Evolutionary conservation across 2,329 filamentous ascomycete genomes (phyloP), one percentile per base, ranked within the genome.

Genomic region (Aureobasidium sp.): DNA sequence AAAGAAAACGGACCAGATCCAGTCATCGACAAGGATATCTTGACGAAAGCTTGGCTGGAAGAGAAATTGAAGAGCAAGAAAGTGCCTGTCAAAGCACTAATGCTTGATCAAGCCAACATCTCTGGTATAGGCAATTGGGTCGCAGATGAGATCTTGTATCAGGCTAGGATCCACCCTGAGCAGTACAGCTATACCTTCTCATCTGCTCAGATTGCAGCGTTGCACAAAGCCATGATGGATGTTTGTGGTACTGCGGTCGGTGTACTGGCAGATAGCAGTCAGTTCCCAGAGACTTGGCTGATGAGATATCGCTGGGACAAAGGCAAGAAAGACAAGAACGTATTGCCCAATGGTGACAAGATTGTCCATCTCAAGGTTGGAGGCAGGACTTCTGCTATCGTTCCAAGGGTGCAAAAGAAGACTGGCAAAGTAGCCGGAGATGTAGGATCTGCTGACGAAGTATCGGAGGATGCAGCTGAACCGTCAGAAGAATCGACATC

Each of bases 91-190:
- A 97, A 97, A 73, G 90, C 91, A 0, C 79, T 97, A 22, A 78
- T 99, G 14, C 80, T 97, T 3, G 90, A 97, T 71, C 94, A 99
- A 74, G 82, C 85, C 20, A 89, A 89, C 72, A 89, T 97, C 64
- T 94, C 89, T 69, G 94, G 94, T 8, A 90, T 99, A 65, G 94
- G 94, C 0, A 97, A 97, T 71, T 99, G 93, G 93, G 93, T 99
- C 60, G 91, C 88, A 76, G 94, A 99, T 71, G 94, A 99, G 73
- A 87, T 96, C 7, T 79, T 99, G 57, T 99, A 92, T 70, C 87
- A 97, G 68, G 89, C 94, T 5, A 86, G 83, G 55, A 82, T 97
- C 17, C 93, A 99, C 67, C 94, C 94, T 0, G 93, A 97, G 73
- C 91, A 96, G 72, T 95, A 95, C 76, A 91, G 88, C 75, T 87